Evolutionary conservation across 495 filamentous ascomycete genomes (phyloP).

Genomic region (Talaromyces ruber): DNA sequence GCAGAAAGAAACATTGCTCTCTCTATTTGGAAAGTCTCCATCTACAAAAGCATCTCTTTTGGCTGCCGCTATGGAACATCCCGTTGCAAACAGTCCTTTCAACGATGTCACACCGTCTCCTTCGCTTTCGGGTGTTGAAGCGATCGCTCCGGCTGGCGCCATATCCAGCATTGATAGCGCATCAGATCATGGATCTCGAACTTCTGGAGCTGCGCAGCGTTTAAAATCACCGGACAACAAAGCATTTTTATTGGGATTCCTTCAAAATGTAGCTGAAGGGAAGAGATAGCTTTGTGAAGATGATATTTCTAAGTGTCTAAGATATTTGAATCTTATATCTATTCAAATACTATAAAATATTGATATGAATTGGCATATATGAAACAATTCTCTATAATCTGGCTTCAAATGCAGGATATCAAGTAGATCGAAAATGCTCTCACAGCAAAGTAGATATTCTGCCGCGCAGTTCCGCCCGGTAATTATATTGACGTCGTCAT

Average conservation of each 20-base stretch:
- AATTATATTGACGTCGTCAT: background rate
- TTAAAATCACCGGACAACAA: slow-evolving; percentile 62
- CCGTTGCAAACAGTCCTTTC: slow-evolving; percentile 8
- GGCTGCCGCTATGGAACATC: slow-evolving; percentile 9
- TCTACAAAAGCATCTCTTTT: slow-evolving; percentile 13
- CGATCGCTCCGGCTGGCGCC: slow-evolving; percentile 31
- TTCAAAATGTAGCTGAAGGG: slow-evolving; percentile 51
- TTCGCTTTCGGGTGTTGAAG: slow-evolving; percentile 24
- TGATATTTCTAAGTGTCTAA: background rate
- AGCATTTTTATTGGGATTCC: slow-evolving; percentile 70
- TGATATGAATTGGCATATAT: no score
- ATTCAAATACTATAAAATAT: background rate
- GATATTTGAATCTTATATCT: background rate
- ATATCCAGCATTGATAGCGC: slow-evolving; percentile 28
- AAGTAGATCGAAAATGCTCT: no score
- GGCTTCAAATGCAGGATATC: background rate
- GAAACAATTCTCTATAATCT: background rate
- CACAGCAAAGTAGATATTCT: slow-evolving; percentile 23
- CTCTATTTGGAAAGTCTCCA: slow-evolving; percentile 58
- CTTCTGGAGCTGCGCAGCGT: slow-evolving; percentile 24
- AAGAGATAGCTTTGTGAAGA: slow-evolving; percentile 17
- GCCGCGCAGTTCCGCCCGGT: slow-evolving; percentile 17
- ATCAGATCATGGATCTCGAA: slow-evolving; percentile 36
- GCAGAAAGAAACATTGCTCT: slow-evolving; percentile 61
- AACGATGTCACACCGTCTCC: slow-evolving; percentile 27